These are phyloP conservation scores for Cercospora nicotianae DNA, from an alignment of 2,329 filamentous ascomycete genomes.

Conservation along the genomic window DNA sequence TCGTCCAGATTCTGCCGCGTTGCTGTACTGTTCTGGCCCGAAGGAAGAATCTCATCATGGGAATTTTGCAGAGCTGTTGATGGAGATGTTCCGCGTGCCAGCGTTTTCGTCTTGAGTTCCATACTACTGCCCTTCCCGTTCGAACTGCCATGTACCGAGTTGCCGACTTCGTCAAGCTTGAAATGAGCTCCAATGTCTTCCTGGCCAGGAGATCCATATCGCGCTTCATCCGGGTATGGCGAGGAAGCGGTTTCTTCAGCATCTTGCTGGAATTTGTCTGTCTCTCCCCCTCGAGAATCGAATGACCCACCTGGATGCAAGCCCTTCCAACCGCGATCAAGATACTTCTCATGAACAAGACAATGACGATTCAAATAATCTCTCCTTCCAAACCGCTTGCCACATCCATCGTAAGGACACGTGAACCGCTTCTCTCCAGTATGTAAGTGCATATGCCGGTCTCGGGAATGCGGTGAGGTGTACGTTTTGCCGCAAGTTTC, in stretches of 20 bases:
- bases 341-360: slow-evolving; percentile 1
- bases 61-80: background rate
- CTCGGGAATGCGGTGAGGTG: background rate
- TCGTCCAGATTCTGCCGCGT: background rate
- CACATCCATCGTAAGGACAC: background rate
- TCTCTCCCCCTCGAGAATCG: background rate
- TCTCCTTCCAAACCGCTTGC: background rate
- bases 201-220: background rate
- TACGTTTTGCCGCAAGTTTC: background rate
- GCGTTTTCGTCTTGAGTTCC: background rate
- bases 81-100: background rate
- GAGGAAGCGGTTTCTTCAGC: background rate
- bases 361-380: background rate
- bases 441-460: slow-evolving; percentile 1
- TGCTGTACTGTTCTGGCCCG: background rate
- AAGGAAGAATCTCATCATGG: background rate
- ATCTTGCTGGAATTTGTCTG: background rate
- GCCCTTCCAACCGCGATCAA: background rate
- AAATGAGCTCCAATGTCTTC: background rate
- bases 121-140: background rate
- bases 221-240: background rate
- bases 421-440: slow-evolving; percentile 3
- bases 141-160: background rate
- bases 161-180: background rate
- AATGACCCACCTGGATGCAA: background rate